Evolutionary conservation across 257 asterid genomes (phyloP).

Genomic region (Datura wrightii): DNA sequence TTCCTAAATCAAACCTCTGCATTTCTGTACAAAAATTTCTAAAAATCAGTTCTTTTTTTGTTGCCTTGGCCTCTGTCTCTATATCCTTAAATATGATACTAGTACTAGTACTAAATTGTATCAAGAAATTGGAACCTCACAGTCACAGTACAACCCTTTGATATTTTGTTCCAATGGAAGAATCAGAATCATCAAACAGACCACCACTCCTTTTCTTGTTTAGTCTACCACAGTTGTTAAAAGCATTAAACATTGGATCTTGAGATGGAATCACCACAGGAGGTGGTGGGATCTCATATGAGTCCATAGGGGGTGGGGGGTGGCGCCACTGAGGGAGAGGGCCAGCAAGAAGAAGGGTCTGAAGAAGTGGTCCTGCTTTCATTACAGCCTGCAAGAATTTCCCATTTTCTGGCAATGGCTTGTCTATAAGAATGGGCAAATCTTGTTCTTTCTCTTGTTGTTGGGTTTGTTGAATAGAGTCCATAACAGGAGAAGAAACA

Average conservation of each 20-base stretch:
- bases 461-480: constrained; percentile 19
- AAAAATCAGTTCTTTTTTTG: not conserved
- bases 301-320: constrained; percentile 91
- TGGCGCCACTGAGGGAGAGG: constrained; percentile 97
- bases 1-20: constrained; percentile 31
- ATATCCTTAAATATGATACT: not conserved
- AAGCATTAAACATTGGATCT: constrained; percentile 36
- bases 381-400: constrained; percentile 81
- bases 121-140: not conserved
- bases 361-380: constrained; percentile 91
- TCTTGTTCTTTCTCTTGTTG: constrained; percentile 34
- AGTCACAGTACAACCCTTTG: constrained; percentile 62
- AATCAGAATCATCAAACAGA: constrained; percentile 49
- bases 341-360: constrained; percentile 87
- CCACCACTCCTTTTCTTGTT: constrained; percentile 60
- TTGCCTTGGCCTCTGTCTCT: not conserved
- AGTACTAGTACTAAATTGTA: not conserved
- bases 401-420: constrained; percentile 84
- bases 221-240: constrained; percentile 44
- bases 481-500: constrained; percentile 59
- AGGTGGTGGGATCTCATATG: constrained; percentile 82
- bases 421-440: constrained; percentile 41
- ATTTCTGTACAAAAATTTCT: constrained; percentile 47
- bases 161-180: constrained; percentile 55
- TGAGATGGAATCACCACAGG: constrained; percentile 57